Conservation (phyloP, 2,329 filamentous ascomycete genomes). For the Ophiostoma perfectum region DNA sequence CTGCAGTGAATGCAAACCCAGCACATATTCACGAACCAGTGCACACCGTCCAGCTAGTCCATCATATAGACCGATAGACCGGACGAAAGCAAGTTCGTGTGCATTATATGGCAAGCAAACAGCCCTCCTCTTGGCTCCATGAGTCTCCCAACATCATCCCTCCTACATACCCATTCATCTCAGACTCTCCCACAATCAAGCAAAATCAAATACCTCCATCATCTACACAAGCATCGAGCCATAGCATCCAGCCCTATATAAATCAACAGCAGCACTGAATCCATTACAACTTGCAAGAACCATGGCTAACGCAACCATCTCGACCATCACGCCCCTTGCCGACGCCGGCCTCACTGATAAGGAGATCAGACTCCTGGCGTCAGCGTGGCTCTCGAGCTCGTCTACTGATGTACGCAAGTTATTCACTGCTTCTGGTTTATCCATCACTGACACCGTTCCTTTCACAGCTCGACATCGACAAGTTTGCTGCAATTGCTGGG, state of each 20-base stretch:
- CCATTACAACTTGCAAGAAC: background rate
- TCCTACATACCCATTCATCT: too few relatives aligned
- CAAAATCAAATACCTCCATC: too few relatives aligned
- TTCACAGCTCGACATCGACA: slow-evolving; percentile 25
- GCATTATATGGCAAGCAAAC: too few relatives aligned
- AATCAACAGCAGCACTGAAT: background rate
- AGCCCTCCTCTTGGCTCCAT: too few relatives aligned
- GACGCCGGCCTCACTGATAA: slow-evolving; percentile 16
- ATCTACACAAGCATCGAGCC: background rate
- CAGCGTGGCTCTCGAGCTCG: slow-evolving; percentile 22
- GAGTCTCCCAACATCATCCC: too few relatives aligned
- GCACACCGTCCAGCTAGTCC: too few relatives aligned
- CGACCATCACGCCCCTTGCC: slow-evolving; percentile 16
- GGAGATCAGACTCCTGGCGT: slow-evolving; percentile 20
- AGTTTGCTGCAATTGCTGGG: slow-evolving; percentile 23
- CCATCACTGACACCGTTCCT: background rate
- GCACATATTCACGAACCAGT: too few relatives aligned
- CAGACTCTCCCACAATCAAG: too few relatives aligned
- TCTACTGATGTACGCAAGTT: slow-evolving; percentile 11
- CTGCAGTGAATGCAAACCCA: too few relatives aligned
- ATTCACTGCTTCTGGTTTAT: background rate
- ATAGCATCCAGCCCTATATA: background rate
- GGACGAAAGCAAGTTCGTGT: too few relatives aligned
- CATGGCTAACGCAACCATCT: background rate
- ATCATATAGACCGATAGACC: too few relatives aligned